A percentile compares a stretch with the other conserved stretches of the same genome.
Conservation (phyloP, 768 basidiomycete genomes). For the Ephemerocybe angulata region DNA sequence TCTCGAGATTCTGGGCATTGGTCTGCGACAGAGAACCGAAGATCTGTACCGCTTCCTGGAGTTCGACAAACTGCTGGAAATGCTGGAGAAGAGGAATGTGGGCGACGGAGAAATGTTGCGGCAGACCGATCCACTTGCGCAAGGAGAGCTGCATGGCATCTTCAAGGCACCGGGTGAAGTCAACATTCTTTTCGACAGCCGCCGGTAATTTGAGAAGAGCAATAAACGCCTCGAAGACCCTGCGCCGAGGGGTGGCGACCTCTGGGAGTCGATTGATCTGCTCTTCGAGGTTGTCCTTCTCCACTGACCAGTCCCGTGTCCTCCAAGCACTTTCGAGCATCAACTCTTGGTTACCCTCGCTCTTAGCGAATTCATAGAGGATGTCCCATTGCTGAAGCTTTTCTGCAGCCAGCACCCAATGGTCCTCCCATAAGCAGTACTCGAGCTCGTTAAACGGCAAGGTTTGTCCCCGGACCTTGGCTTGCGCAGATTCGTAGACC, state of each 20-base stretch:
- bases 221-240: slow-evolving; percentile 96
- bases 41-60: slow-evolving; percentile 93
- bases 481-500: slow-evolving; percentile 88
- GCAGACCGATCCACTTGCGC: slow-evolving; percentile 92
- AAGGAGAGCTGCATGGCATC: slow-evolving; percentile 96
- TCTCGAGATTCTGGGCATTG: slow-evolving; percentile 84
- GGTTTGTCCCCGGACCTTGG: slow-evolving; percentile 71
- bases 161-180: slow-evolving; percentile 86
- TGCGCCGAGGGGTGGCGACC: slow-evolving; percentile 88
- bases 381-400: slow-evolving; percentile 99
- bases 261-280: slow-evolving; percentile 79
- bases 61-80: slow-evolving; percentile 98
- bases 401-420: slow-evolving; percentile 94
- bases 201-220: slow-evolving; percentile 82
- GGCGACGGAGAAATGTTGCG: slow-evolving; percentile 80
- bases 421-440: slow-evolving; percentile 98
- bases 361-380: slow-evolving; percentile 83
- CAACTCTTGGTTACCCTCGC: slow-evolving; percentile 88
- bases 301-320: slow-evolving; percentile 85
- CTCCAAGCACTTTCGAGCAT: slow-evolving; percentile 96
- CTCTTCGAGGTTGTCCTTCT: slow-evolving; percentile 73
- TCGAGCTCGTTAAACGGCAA: slow-evolving; percentile 93
- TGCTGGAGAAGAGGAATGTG: slow-evolving; percentile 94
- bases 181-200: slow-evolving; percentile 76
- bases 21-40: slow-evolving; percentile 88